Evolutionary conservation across 441 rosid species (phyloP).

Genomic region (Erysimum cheiri): DNA sequence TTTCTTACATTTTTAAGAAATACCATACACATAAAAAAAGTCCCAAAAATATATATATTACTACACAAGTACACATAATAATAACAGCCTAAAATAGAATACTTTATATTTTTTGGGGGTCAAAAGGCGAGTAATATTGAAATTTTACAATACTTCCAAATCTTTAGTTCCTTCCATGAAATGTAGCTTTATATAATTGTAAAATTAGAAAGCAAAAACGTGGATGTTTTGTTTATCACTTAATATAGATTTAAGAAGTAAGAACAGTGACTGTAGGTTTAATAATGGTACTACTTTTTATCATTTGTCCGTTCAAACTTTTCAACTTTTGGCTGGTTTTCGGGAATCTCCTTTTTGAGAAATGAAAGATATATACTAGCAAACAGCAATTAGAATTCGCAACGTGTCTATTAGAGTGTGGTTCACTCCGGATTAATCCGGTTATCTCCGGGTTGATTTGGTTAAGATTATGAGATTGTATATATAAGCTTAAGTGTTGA

Average conservation of each 20-base stretch:
- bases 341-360: background rate
- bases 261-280: background rate
- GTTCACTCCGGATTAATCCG: too few species aligned
- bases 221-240: background rate
- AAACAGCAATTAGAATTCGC: background rate
- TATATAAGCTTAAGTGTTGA: too few species aligned
- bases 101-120: too few species aligned
- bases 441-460: too few species aligned
- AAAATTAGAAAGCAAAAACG: background rate
- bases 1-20: background rate
- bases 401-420: background rate
- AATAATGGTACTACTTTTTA: background rate
- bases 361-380: background rate
- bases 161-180: background rate
- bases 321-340: constrained; percentile 20
- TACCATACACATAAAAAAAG: background rate
- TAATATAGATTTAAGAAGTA: background rate
- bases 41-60: background rate
- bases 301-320: constrained; percentile 13
- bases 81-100: too few species aligned
- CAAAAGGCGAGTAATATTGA: background rate
- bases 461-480: too few species aligned
- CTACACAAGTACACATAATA: background rate
- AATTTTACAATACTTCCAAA: constrained; percentile 8
- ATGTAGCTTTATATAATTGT: background rate